Conservation (phyloP, 2,329 filamentous ascomycete species). For the Teratosphaeria pseudoeucalypti region DNA sequence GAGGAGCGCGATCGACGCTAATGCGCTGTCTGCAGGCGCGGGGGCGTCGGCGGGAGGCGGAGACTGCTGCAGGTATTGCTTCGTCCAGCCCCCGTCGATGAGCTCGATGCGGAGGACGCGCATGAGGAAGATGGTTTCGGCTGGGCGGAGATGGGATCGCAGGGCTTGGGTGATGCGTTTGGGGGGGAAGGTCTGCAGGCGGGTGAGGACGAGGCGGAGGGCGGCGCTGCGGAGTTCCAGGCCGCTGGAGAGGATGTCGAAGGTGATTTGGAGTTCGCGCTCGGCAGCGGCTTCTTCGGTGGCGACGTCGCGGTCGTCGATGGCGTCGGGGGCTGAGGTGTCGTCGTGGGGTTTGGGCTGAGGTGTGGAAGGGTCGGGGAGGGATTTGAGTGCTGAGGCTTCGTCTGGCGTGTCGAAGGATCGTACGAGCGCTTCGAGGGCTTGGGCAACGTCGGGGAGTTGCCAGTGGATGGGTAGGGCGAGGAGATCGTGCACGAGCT, state of each 20-base stretch:
- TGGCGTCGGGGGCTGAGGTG: conserved; percentile 33
- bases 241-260: conserved; percentile 57
- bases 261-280: conserved; percentile 55
- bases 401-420: conserved; percentile 46
- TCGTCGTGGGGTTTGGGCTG: conserved; percentile 34
- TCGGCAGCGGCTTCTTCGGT: conserved; percentile 29
- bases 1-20: conserved; percentile 60
- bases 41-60: neutral
- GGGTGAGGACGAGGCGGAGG: conserved; percentile 57
- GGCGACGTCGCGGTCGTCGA: conserved; percentile 21
- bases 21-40: conserved; percentile 52
- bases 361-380: conserved; percentile 1
- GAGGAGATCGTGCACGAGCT: conserved; percentile 55
- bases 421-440: conserved; percentile 56
- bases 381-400: conserved; percentile 1
- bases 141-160: conserved; percentile 51
- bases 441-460: conserved; percentile 54
- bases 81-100: conserved; percentile 58
- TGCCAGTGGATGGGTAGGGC: conserved; percentile 53
- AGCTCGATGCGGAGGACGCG: conserved; percentile 64
- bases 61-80: conserved; percentile 24
- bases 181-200: conserved; percentile 56
- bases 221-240: conserved; percentile 52
- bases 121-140: conserved; percentile 62
- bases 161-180: conserved; percentile 52